phyloP scores from a whole-genome alignment of 148 eudicot genomes.

The Vaccinium corymbosum region DNA sequence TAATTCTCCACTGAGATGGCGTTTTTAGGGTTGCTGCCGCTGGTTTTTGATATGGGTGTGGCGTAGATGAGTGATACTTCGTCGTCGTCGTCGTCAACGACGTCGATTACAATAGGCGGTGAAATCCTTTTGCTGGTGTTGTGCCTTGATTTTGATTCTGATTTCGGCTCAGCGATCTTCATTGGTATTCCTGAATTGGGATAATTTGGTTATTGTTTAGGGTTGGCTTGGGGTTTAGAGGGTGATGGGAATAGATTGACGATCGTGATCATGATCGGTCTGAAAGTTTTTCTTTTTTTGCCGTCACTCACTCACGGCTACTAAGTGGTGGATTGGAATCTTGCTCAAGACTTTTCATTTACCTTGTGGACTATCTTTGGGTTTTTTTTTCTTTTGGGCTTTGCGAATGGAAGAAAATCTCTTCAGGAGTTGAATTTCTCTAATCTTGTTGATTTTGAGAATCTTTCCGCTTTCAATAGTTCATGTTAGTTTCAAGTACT shows the following conservation, averaged over 20 bases:
- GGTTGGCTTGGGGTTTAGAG: neutral
- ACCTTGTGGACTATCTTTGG: too few species aligned
- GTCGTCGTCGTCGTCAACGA: conserved; percentile 10
- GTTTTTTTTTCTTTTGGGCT: too few species aligned
- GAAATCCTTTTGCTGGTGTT: neutral
- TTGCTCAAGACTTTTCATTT: neutral
- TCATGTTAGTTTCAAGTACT: too few species aligned
- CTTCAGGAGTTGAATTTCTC: too few species aligned
- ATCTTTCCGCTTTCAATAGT: too few species aligned
- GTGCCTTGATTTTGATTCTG: neutral
- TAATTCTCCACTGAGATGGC: conserved; percentile 33
- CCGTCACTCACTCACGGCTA: neutral
- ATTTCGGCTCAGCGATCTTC: neutral
- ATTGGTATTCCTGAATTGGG: neutral
- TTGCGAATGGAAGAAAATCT: too few species aligned
- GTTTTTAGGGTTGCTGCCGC: conserved; percentile 19
- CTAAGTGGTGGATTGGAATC: neutral
- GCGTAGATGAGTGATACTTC: neutral
- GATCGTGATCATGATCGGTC: neutral
- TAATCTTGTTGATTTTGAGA: too few species aligned
- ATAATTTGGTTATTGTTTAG: neutral
- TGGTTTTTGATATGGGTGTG: neutral
- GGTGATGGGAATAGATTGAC: neutral
- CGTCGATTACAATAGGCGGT: neutral
- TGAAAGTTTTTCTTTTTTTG: neutral